Percentiles rank a stretch among this genome's conserved stretches.
These are phyloP conservation scores for Geranium brycei DNA, from an alignment of 345 rosid genomes.

Conservation along the genomic window DNA sequence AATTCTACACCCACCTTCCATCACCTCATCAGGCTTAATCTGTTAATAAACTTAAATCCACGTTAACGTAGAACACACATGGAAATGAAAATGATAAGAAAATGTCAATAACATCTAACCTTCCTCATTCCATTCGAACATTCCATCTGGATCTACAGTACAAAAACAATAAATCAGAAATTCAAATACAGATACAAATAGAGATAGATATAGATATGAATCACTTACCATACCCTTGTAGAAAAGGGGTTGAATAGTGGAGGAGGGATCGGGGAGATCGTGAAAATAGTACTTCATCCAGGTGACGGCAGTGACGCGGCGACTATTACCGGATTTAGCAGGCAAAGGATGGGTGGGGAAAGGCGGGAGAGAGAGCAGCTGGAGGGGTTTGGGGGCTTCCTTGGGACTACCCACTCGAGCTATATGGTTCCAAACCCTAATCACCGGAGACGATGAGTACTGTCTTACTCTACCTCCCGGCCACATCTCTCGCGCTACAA, in stretches of 20 bases:
- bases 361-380: constrained; percentile 68
- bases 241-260: constrained; percentile 58
- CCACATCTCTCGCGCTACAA: too few relatives aligned
- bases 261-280: constrained; percentile 31
- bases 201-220: neutral
- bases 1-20: constrained; percentile 57
- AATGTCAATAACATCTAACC: constrained; percentile 16
- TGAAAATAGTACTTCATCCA: constrained; percentile 79
- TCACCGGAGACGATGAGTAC: constrained; percentile 21
- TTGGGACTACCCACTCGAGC: constrained; percentile 45
- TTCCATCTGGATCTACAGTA: constrained; percentile 48
- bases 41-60: constrained; percentile 29
- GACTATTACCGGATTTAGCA: constrained; percentile 14
- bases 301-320: constrained; percentile 51
- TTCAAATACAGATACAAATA: neutral
- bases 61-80: neutral
- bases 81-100: neutral
- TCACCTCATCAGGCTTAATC: constrained; percentile 58
- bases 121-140: constrained; percentile 33
- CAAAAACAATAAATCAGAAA: neutral
- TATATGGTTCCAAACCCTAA: constrained; percentile 52
- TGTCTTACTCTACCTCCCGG: too few relatives aligned
- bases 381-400: constrained; percentile 67
- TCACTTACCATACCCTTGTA: constrained; percentile 71
- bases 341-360: constrained; percentile 59